A percentile compares a stretch with the other conserved stretches of the same genome.
Evolutionary conservation across 2,329 filamentous ascomycete species (phyloP).

Genomic region (Pestalotiopsis sp.): DNA sequence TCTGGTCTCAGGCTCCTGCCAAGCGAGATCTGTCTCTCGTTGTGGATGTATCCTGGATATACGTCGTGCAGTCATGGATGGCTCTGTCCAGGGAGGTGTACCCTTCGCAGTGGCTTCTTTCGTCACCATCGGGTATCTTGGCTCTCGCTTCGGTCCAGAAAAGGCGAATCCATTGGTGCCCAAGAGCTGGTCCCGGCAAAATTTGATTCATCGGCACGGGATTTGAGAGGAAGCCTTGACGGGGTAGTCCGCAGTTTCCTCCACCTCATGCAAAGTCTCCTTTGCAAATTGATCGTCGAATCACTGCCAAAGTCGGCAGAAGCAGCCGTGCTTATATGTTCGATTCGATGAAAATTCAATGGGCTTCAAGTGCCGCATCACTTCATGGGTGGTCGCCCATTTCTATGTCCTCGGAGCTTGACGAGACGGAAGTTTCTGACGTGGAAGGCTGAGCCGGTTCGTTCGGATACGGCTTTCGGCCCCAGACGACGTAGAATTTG

Average conservation of each 20-base stretch:
- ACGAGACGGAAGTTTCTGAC: not conserved
- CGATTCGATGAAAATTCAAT: not conserved
- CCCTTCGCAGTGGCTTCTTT: not conserved
- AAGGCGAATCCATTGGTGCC: too few species aligned
- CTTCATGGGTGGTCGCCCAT: conserved; percentile 5
- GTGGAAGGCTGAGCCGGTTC: conserved; percentile 24
- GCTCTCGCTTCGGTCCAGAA: too few species aligned
- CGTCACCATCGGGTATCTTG: not conserved
- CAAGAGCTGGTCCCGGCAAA: too few species aligned
- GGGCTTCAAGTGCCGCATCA: not conserved
- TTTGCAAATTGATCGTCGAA: not conserved
- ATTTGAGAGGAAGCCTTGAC: too few species aligned
- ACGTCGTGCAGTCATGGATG: not conserved
- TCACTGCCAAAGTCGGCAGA: not conserved
- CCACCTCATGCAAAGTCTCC: too few species aligned
- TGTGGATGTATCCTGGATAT: conserved; percentile 2
- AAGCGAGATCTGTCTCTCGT: not conserved
- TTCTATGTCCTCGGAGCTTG: not conserved
- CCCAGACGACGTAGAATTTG: conserved; percentile 52
- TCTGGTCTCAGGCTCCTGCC: not conserved
- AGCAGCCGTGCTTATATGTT: not conserved
- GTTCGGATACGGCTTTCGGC: conserved; percentile 47
- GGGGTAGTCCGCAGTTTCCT: too few species aligned
- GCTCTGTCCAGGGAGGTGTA: not conserved
- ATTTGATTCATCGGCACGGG: too few species aligned